Base-by-base conservation (phyloP, 441 rosid genomes). In the Gossypium lobatum region DNA sequence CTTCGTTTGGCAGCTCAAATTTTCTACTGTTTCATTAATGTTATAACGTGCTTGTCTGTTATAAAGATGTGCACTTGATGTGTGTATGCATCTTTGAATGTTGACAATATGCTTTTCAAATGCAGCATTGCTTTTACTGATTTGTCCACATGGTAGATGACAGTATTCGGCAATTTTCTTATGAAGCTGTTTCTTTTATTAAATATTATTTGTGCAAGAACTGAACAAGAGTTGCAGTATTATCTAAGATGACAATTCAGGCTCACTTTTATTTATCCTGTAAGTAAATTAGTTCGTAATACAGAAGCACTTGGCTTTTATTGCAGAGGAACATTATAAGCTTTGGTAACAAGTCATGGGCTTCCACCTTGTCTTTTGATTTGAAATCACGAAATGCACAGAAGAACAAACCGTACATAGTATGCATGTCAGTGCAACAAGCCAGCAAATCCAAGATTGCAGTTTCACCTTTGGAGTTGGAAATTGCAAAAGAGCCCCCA, bases 391-490 rank as follows among this genome's bases (percentile, higher is more conserved):
- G 75, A 66, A 84, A 72, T 74, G 70, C 69, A 63, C 79, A 64
- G 52, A 84, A 79, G 48, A 80, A 73, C 42, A 78, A 75, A 28
- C 82, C 63, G 28, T 71, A 23, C 8, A 72, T 73, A 2, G 75
- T 91, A 23, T 84, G 94, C 81, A 88, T 91, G 97, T 95, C 98
- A 61, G 82, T 93, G 77, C 96, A 95, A 76, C 96, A 95, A 80
- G 87, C 95, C 61, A 88, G 85, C 80, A 81, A 58, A 75, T 80
- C 91, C 39, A 93, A 91, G 85, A 88, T 89, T 83, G 82, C 87
- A 0, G 92, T 93, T 79, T 77, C 89, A 67, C 99, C 99, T n/a
- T 52, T 88, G 61, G 85, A 84, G 66, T 88, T 93, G 39, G 97
- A 95, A 79, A 84, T 83, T 75, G 88, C 86, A 34, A 87, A 85